These are phyloP conservation scores for Kwoniella newhampshirensis DNA, from an alignment of 768 basidiomycete species.

Conservation along the genomic window DNA sequence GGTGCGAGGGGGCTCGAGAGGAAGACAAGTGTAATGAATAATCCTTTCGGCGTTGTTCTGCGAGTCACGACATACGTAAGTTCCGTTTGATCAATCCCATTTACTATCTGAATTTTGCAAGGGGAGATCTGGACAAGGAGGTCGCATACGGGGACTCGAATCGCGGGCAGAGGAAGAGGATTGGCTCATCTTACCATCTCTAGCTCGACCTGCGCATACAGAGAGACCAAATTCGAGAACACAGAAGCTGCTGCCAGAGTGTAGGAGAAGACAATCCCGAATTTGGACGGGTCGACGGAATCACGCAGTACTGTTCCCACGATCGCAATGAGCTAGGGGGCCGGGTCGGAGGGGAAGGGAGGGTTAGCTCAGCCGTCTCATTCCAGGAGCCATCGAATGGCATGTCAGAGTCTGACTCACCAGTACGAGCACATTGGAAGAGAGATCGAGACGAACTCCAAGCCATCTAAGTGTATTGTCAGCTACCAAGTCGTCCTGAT, in stretches of 20 bases:
- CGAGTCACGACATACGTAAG: too few relatives aligned
- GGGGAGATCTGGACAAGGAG: background rate
- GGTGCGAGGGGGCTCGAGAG: slow-evolving; percentile 8
- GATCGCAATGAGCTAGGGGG: slow-evolving; percentile 60
- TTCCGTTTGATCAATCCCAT: too few relatives aligned
- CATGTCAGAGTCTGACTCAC: slow-evolving; percentile 13
- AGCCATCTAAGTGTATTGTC: slow-evolving; percentile 58
- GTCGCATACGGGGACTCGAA: too few relatives aligned
- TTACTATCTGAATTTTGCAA: background rate
- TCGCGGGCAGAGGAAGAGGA: too few relatives aligned
- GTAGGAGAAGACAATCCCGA: slow-evolving; percentile 65
- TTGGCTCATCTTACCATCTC: slow-evolving; percentile 27
- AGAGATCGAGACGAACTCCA: slow-evolving; percentile 64
- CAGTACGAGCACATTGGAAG: slow-evolving; percentile 67
- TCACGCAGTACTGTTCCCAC: slow-evolving; percentile 67
- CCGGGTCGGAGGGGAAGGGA: too few relatives aligned
- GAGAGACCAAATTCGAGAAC: slow-evolving; percentile 29
- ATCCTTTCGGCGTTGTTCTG: slow-evolving; percentile 21
- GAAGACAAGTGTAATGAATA: slow-evolving; percentile 12
- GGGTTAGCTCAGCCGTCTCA: too few relatives aligned
- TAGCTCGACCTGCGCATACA: slow-evolving; percentile 28
- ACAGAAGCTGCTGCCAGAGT: slow-evolving; percentile 40
- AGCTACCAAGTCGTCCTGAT: background rate
- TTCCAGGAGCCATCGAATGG: too few relatives aligned
- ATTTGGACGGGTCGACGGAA: slow-evolving; percentile 62